Evolutionary conservation across 2,329 filamentous ascomycete genomes (phyloP).

Genomic region (Talaromyces sp.): DNA sequence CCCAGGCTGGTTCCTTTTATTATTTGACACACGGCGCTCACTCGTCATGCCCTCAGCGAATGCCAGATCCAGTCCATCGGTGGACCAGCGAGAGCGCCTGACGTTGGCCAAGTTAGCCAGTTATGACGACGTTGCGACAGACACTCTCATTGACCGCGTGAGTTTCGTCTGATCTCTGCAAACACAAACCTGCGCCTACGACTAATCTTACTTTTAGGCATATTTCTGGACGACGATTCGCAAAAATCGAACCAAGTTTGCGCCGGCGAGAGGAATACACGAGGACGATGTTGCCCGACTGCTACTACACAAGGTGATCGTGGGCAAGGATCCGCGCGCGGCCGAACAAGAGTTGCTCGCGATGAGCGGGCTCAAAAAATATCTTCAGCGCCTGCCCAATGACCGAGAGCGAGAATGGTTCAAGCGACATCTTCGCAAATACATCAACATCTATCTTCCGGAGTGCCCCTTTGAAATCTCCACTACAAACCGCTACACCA

Average conservation of each 20-base stretch:
- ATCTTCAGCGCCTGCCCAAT: conserved; percentile 60
- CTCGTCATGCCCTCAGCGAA: conserved; percentile 32
- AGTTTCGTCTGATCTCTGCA: conserved; percentile 36
- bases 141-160: conserved; percentile 91
- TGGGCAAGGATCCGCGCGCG: conserved; percentile 63
- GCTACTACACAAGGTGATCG: conserved; percentile 60
- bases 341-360: conserved; percentile 69
- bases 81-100: conserved; percentile 58
- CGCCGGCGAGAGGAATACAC: conserved; percentile 71
- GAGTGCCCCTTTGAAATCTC: conserved; percentile 95
- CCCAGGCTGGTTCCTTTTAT: neutral
- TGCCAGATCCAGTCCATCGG: conserved; percentile 22
- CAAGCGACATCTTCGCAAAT: conserved; percentile 75
- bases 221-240: conserved; percentile 96
- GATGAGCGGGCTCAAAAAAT: conserved; percentile 68
- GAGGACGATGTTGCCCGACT: conserved; percentile 57
- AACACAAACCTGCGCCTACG: neutral
- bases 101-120: conserved; percentile 81
- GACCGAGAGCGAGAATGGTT: conserved; percentile 83
- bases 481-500: conserved; percentile 90
- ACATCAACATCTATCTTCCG: conserved; percentile 85
- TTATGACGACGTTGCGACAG: conserved; percentile 93
- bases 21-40: neutral
- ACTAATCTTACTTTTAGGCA: conserved; percentile 50
- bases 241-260: conserved; percentile 85